Evolutionary conservation across 148 eudicot genomes (phyloP), one percentile per base, ranked within the genome.

Genomic region (Cornus suecica): DNA sequence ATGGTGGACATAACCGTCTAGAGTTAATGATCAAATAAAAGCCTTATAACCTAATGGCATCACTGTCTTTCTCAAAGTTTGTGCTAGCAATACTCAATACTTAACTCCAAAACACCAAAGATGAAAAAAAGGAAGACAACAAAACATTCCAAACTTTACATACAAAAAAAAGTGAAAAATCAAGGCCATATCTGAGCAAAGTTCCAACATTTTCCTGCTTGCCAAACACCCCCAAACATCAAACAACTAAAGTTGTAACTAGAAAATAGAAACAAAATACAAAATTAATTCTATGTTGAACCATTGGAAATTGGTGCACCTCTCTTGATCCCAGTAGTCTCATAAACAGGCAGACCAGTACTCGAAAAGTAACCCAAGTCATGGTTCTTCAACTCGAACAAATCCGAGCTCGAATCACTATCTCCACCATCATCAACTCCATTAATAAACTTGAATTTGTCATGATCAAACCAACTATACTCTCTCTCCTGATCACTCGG

Each of bases 281-380:
- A 22, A 5, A 3, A 71, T 34, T n/a, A n/a, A n/a, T 65, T 69
- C 76, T 82, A 79, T 34, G 80, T 66, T 66, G 82, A 81, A 20
- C 74, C 82, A 69, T 77, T 90, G 66, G 86, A 87, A 70, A 89
- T 85, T 5, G 88, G 78, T 48, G 80, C 80, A 42, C 80, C 74
- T 78, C 86, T 87, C 83, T 86, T 92, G 81, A 92, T 87, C 63
- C 80, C 79, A 18, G 82, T 74, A 9, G 82, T 79, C 66, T 79
- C 82, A 69, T 74, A 79, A 69, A 79, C 82, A 15, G 82, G 82
- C 51, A 69, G 63, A 30, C 70, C 78, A n/a, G n/a, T n/a, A 74
- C 82, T 69, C 62, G 82, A 79, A 32, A 22, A 26, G 26, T 24
- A 79, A 56, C 82, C 74, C 63, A 79, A 69, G 51, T 74, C 78